These are phyloP conservation scores for Psilocybe cyanescens DNA, from an alignment of 768 basidiomycete species.

Conservation along the genomic window DNA sequence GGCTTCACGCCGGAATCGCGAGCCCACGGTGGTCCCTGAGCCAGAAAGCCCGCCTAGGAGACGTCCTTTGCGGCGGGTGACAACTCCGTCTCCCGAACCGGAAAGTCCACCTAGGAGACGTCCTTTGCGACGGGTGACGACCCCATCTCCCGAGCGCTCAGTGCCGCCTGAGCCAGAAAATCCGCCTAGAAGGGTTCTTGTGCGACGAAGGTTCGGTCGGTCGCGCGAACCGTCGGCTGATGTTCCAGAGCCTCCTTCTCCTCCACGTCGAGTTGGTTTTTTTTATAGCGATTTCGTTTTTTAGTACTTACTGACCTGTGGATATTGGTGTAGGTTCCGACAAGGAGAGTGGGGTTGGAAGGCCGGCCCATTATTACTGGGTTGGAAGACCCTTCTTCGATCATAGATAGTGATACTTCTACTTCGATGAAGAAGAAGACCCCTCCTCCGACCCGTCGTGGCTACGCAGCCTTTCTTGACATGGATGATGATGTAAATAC, in stretches of 20 bases:
- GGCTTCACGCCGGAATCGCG: not conserved
- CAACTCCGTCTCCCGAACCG: conserved; percentile 18
- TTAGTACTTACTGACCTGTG: not conserved
- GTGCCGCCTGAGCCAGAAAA: too few relatives aligned
- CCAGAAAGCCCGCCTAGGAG: too few relatives aligned
- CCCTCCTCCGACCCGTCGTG: not conserved
- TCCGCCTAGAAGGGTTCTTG: too few relatives aligned
- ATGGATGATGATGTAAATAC: too few relatives aligned
- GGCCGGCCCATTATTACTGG: not conserved
- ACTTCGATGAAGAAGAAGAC: not conserved
- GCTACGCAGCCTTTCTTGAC: not conserved
- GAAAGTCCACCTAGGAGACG: too few relatives aligned
- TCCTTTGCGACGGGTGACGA: too few relatives aligned
- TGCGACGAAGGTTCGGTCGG: too few relatives aligned
- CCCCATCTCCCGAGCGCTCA: conserved; percentile 18
- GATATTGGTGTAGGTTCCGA: not conserved
- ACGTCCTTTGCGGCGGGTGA: too few relatives aligned
- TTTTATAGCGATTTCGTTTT: not conserved
- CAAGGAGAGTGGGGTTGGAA: not conserved
- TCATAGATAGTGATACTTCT: not conserved
- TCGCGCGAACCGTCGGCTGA: too few relatives aligned
- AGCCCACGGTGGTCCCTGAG: not conserved
- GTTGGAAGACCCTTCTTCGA: not conserved
- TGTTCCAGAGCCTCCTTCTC: not conserved
- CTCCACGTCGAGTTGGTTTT: not conserved